phyloP scores from a whole-genome alignment of 371 early-diverging fungal genomes.

The Lichtheimia ramosa region DNA sequence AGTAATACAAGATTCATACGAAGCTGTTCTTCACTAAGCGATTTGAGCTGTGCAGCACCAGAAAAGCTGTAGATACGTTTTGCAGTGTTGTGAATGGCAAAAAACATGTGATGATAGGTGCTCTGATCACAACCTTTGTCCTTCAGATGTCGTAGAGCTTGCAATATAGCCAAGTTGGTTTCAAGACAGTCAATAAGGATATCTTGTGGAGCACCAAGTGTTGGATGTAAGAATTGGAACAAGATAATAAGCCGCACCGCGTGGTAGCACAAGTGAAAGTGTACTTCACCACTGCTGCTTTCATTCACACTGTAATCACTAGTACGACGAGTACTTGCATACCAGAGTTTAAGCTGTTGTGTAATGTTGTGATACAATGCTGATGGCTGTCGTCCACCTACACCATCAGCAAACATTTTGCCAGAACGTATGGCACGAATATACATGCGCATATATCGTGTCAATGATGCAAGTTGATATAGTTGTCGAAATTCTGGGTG shows the following conservation, averaged over 20 bases:
- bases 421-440: constrained; percentile 30
- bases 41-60: neutral
- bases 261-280: constrained; percentile 44
- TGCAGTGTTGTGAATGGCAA: constrained; percentile 46
- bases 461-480: constrained; percentile 32
- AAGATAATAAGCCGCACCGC: constrained; percentile 44
- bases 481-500: constrained; percentile 1
- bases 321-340: constrained; percentile 5
- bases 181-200: constrained; percentile 36
- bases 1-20: constrained; percentile 34
- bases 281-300: constrained; percentile 15
- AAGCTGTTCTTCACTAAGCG: constrained; percentile 30
- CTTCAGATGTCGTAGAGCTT: constrained; percentile 30
- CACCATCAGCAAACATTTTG: constrained; percentile 11
- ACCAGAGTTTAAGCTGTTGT: constrained; percentile 28
- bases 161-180: constrained; percentile 34
- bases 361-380: constrained; percentile 31
- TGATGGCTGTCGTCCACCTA: constrained; percentile 21
- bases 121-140: constrained; percentile 46
- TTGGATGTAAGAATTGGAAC: constrained; percentile 34
- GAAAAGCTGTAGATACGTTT: constrained; percentile 23
- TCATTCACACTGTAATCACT: neutral
- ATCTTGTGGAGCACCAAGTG: constrained; percentile 18
- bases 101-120: constrained; percentile 53
- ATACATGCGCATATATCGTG: constrained; percentile 39